Evolutionary conservation across 345 rosid genomes (phyloP), one percentile per base, ranked within the genome.

Genomic region (Combretum micranthum): DNA sequence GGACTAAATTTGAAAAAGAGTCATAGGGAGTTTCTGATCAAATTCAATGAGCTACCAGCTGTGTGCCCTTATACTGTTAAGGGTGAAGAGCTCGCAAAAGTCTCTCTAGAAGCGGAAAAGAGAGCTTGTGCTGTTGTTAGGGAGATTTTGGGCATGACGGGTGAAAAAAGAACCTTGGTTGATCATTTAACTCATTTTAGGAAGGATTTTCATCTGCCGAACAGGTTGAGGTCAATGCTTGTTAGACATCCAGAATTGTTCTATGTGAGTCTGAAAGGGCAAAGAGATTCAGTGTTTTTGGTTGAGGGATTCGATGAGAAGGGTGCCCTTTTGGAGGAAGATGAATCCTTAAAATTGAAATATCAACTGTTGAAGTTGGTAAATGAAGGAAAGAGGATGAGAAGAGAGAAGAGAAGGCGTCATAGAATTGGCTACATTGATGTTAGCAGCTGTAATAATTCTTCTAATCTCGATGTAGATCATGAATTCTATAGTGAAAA

Each of bases 161-260:
- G 83, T 43, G 94, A 85, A 64, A 87, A 78, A 72, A 77, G 85
- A 65, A 87, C 91, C 57, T 65, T 91, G 57, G 68, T 87, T 15
- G 98, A 91, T 51, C 94, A 91, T 64, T 69, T 91, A 76, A 85
- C 96, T 15, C 96, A 85, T 72, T 87, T 91, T 68, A 77, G 98
- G 75, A 84, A 85, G 44, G 98, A 91, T 52, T 85, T 85, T 46
- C 75, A 75, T 19, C 75, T 91, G 2, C 72, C 96, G 11, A 87
- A 87, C 56, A 80, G 85, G 77, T 53, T 85, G 75, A 79, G 91
- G 75, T 78, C 75, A 1, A 68, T 91, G 92, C 65, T 87, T 32
- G 63, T 79, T 55, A 80, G 98, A 63, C 98, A 87, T 64, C 96
- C 95, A 2, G 96, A 87, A 63, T 58, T 91, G 50, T 87, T 91